Percentiles rank a stretch among this genome's conserved stretches.
Evolutionary conservation across 768 basidiomycete genomes (phyloP).

Genomic region (Pseudohyphozyma bogoriensis): DNA sequence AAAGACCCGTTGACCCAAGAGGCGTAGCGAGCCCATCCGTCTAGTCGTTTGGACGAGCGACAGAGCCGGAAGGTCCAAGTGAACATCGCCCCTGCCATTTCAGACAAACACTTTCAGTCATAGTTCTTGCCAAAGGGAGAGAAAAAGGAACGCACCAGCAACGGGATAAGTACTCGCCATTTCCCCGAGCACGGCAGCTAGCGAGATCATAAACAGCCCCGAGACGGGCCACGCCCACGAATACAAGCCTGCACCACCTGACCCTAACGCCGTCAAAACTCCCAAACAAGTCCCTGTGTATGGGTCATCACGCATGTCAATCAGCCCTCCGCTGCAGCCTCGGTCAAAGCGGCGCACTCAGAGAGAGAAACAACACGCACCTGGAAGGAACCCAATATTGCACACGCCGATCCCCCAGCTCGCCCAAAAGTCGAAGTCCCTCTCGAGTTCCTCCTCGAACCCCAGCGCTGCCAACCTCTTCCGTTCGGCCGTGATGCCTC

Average conservation of each 20-base stretch:
- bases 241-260: slow-evolving; percentile 31
- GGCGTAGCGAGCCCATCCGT: slow-evolving; percentile 28
- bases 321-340: not conserved
- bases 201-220: slow-evolving; percentile 29
- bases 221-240: slow-evolving; percentile 32
- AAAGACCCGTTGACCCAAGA: slow-evolving; percentile 30
- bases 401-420: slow-evolving; percentile 19
- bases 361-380: not conserved
- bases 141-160: slow-evolving; percentile 15
- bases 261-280: slow-evolving; percentile 25
- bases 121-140: not conserved
- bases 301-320: no score
- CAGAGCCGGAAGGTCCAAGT: slow-evolving; percentile 33
- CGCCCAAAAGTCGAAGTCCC: slow-evolving; percentile 27
- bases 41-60: slow-evolving; percentile 13
- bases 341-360: not conserved
- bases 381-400: slow-evolving; percentile 25
- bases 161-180: slow-evolving; percentile 32
- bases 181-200: slow-evolving; percentile 32
- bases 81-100: slow-evolving; percentile 28
- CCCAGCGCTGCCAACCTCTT: slow-evolving; percentile 22
- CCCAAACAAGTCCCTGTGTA: slow-evolving; percentile 26
- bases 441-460: slow-evolving; percentile 24
- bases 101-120: not conserved
- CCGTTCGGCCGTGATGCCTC: slow-evolving; percentile 8